These are phyloP conservation scores for Naematelia encephala DNA, from an alignment of 768 basidiomycete species.

Conservation along the genomic window DNA sequence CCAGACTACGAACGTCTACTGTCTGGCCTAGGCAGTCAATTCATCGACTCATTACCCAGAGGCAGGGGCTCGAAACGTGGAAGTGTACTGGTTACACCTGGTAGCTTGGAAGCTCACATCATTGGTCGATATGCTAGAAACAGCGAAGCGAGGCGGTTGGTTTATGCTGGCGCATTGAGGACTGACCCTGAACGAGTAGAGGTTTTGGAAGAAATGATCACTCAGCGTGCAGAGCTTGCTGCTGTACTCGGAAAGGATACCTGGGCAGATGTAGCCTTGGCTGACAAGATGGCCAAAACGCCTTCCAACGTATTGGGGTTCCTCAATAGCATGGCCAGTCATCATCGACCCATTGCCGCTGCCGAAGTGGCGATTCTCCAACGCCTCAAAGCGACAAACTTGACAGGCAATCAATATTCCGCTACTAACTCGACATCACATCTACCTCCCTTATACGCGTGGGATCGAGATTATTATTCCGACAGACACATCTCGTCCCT, in stretches of 20 bases:
- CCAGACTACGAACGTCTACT: slow-evolving; percentile 44
- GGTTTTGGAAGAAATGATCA: slow-evolving; percentile 70
- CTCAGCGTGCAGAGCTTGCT: slow-evolving; percentile 76
- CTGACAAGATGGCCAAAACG: slow-evolving; percentile 95
- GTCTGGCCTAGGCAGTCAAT: slow-evolving; percentile 45
- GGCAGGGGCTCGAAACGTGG: slow-evolving; percentile 17
- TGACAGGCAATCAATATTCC: slow-evolving; percentile 48
- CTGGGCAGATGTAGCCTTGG: slow-evolving; percentile 79
- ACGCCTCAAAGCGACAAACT: slow-evolving; percentile 67
- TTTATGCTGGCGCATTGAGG: slow-evolving; percentile 76
- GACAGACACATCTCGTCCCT: slow-evolving; percentile 34
- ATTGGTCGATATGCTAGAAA: slow-evolving; percentile 83
- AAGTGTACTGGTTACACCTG: slow-evolving; percentile 66
- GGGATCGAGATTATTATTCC: slow-evolving; percentile 95
- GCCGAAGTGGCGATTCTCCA: slow-evolving; percentile 65
- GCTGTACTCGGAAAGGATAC: slow-evolving; percentile 77
- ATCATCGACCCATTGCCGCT: slow-evolving; percentile 73
- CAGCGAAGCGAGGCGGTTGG: slow-evolving; percentile 72
- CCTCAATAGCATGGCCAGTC: slow-evolving; percentile 72
- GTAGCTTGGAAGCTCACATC: slow-evolving; percentile 86
- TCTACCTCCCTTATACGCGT: slow-evolving; percentile 71
- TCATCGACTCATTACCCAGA: slow-evolving; percentile 41
- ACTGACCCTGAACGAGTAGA: slow-evolving; percentile 69
- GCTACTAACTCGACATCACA: slow-evolving; percentile 10
- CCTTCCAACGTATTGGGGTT: slow-evolving; percentile 89